Percentiles rank a stretch among this genome's conserved stretches.
Evolutionary conservation across 2,329 filamentous ascomycete species (phyloP).

Genomic region (Trichoderma atroviride): DNA sequence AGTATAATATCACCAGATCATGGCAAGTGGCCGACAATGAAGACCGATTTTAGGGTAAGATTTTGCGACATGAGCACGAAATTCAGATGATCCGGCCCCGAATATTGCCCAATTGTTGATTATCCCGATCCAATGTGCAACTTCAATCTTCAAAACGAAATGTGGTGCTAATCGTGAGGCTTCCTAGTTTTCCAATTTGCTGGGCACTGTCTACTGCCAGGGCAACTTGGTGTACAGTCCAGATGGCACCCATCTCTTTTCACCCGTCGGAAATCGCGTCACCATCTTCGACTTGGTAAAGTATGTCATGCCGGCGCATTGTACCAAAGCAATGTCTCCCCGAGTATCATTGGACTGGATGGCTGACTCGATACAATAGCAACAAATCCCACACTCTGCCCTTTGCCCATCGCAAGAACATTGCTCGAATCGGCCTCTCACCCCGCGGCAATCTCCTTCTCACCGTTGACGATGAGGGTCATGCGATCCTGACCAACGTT

Average conservation of each 20-base stretch:
- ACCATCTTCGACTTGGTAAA: slow-evolving; percentile 96
- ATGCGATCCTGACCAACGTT: slow-evolving; percentile 90
- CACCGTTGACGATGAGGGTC: slow-evolving; percentile 90
- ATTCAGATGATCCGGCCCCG: too few relatives aligned
- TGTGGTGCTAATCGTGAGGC: not conserved
- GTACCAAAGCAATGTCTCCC: not conserved
- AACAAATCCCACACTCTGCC: slow-evolving; percentile 86
- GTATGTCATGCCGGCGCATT: slow-evolving; percentile 52
- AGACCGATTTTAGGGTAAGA: slow-evolving; percentile 95
- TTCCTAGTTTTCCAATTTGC: slow-evolving; percentile 88
- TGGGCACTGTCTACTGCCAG: slow-evolving; percentile 97
- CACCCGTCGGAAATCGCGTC: slow-evolving; percentile 93
- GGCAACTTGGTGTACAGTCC: slow-evolving; percentile 96
- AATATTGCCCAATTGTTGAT: not conserved
- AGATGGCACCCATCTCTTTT: slow-evolving; percentile 93
- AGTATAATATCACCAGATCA: slow-evolving; percentile 31
- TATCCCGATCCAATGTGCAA: not conserved
- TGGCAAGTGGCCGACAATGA: slow-evolving; percentile 68
- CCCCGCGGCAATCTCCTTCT: slow-evolving; percentile 90
- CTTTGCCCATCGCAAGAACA: slow-evolving; percentile 93
- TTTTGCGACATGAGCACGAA: not conserved
- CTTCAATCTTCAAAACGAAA: not conserved
- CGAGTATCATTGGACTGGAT: not conserved
- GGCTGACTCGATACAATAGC: slow-evolving; percentile 51
- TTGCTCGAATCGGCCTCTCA: slow-evolving; percentile 82